Conservation (phyloP, 1,284 basidiomycete genomes). For the Boletellus sp. region DNA sequence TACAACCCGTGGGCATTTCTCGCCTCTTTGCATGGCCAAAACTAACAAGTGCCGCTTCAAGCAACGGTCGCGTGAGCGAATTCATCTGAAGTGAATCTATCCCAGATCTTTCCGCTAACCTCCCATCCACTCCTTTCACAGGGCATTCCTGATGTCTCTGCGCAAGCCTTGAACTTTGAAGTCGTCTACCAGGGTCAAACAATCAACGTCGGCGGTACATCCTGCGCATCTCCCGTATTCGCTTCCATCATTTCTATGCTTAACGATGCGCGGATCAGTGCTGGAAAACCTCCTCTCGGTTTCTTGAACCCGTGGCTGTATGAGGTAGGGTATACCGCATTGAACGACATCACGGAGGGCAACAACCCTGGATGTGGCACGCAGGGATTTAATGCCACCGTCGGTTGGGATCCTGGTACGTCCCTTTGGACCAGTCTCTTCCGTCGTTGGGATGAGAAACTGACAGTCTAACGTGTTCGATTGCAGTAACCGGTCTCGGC, state of each 20-base stretch:
- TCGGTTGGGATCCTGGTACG: slow-evolving; percentile 46
- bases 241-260: slow-evolving; percentile 48
- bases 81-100: too few species aligned
- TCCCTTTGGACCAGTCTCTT: not conserved
- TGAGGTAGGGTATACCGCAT: slow-evolving; percentile 28
- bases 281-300: slow-evolving; percentile 45
- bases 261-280: slow-evolving; percentile 54
- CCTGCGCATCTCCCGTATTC: slow-evolving; percentile 34
- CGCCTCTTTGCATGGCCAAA: not conserved
- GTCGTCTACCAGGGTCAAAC: slow-evolving; percentile 8
- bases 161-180: slow-evolving; percentile 35
- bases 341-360: slow-evolving; percentile 54
- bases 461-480: not conserved
- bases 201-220: slow-evolving; percentile 43
- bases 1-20: slow-evolving; percentile 47
- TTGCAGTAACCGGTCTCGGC: slow-evolving; percentile 44
- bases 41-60: slow-evolving; percentile 10
- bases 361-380: slow-evolving; percentile 60
- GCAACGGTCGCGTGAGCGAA: slow-evolving; percentile 37
- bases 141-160: slow-evolving; percentile 61
- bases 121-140: too few species aligned
- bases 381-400: slow-evolving; percentile 43
- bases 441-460: not conserved
- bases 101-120: too few species aligned
- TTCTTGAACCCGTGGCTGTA: slow-evolving; percentile 64